Evolutionary conservation across 805 yeast species (phyloP).

Genomic region (Maudiozyma bulderi): DNA sequence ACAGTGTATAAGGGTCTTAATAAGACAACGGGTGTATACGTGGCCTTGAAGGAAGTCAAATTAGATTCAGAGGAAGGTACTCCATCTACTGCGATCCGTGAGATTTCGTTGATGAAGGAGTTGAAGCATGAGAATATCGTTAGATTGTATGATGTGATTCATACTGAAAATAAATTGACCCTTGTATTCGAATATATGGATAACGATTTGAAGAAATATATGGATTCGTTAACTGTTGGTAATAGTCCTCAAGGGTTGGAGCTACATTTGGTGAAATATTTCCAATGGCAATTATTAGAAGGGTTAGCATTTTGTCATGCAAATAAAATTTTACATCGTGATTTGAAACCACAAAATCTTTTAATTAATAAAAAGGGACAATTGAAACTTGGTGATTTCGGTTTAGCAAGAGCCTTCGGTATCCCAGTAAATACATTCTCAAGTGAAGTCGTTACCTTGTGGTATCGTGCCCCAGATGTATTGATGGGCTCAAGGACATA

Average conservation of each 20-base stretch:
- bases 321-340: slow-evolving; percentile 89
- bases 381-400: slow-evolving; percentile 84
- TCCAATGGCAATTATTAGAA: slow-evolving; percentile 82
- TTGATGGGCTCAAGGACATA: slow-evolving; percentile 93
- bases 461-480: slow-evolving; percentile 97
- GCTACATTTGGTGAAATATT: slow-evolving; percentile 64
- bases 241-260: slow-evolving; percentile 31
- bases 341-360: slow-evolving; percentile 91
- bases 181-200: slow-evolving; percentile 91
- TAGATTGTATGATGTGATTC: slow-evolving; percentile 84
- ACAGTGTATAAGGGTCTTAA: slow-evolving; percentile 96
- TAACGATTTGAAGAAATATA: slow-evolving; percentile 88
- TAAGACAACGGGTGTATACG: slow-evolving; percentile 84
- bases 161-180: slow-evolving; percentile 88
- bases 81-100: slow-evolving; percentile 96
- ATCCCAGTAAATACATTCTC: slow-evolving; percentile 95
- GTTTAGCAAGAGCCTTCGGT: slow-evolving; percentile 94
- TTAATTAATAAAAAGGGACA: slow-evolving; percentile 93
- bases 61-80: slow-evolving; percentile 97
- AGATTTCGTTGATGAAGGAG: slow-evolving; percentile 88
- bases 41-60: slow-evolving; percentile 90
- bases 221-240: slow-evolving; percentile 55
- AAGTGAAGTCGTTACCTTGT: slow-evolving; percentile 93
- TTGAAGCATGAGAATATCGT: slow-evolving; percentile 90
- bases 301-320: slow-evolving; percentile 92